Evolutionary conservation across 75 land plant genomes (phyloP), one percentile per base, ranked within the genome.

Genomic region (Cryptomeria japonica): DNA sequence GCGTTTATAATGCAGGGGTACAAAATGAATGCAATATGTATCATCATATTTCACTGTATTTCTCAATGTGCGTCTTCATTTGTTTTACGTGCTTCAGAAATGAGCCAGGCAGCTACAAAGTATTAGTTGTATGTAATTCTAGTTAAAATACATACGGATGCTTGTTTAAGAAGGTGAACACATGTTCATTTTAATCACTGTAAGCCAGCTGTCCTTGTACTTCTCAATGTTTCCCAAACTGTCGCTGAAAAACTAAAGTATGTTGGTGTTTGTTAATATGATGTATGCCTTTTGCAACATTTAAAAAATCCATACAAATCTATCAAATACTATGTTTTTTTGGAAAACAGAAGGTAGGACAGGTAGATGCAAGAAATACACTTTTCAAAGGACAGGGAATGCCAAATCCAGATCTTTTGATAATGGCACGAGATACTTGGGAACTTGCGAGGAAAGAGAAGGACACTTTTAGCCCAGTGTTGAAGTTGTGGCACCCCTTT

Each of bases 401-500:
- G 13, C 37, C 37, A 34, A 75, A 75, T 75, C 37, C 77, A 12
- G 77, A 75, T 75, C 77, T 75, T 75, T 34, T 75, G 37, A 86
- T 89, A 34, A 82, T 97, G 31, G 96, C 96, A 39, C 88, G 90
- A 58, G 96, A 92, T 56, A 93, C 96, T 0, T 92, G 87, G 75
- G 92, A 93, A 15, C 88, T 97, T 84, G 93, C 93, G 1, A 64
- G 38, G 32, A 90, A 91, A 49, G 99, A 97, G 87, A 94, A 89
- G 93, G 95, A 95, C 16, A 87, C 61, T 16, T 97, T 91, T 88
- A 97, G 96, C 76, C 95, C 96, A 38, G 83, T 93, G 22, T 86
- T 97, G 55, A 95, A 90, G 90, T 91, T 47, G 85, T 97, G 97
- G 97, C 96, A 94, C 72, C 92, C 96, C 13, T 88, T 78, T 79